These are phyloP conservation scores for Pseudozyma tsukubaensis DNA, from an alignment of 1,284 basidiomycete species.

Conservation along the genomic window DNA sequence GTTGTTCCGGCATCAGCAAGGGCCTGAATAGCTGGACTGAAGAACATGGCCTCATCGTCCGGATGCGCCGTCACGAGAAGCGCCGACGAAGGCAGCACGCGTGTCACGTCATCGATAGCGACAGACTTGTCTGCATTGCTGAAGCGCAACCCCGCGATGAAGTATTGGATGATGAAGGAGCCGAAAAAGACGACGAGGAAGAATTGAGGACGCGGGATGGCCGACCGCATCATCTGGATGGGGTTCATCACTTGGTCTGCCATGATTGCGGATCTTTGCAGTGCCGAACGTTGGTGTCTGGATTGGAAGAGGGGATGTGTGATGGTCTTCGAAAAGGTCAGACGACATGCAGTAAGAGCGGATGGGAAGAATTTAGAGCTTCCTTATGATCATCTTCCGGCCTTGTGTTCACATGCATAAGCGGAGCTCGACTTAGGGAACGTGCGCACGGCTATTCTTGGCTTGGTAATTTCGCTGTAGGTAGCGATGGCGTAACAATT, in stretches of 20 bases:
- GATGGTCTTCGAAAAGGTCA: too few relatives aligned
- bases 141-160: conserved; percentile 36
- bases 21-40: conserved; percentile 79
- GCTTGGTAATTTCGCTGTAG: too few relatives aligned
- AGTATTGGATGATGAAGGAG: conserved; percentile 33
- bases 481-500: too few relatives aligned
- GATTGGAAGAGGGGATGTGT: too few relatives aligned
- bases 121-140: conserved; percentile 12
- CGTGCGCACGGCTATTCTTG: too few relatives aligned
- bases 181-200: conserved; percentile 34
- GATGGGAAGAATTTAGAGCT: too few relatives aligned
- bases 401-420: too few relatives aligned
- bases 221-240: conserved; percentile 31
- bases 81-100: conserved; percentile 30
- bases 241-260: conserved; percentile 14
- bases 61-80: conserved; percentile 86
- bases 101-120: conserved; percentile 2
- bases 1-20: conserved; percentile 71
- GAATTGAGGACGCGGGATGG: conserved; percentile 43
- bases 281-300: too few relatives aligned
- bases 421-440: too few relatives aligned
- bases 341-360: too few relatives aligned
- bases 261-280: conserved; percentile 3
- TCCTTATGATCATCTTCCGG: too few relatives aligned
- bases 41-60: conserved; percentile 93